Percentiles rank a stretch among this genome's conserved stretches.
Conservation (phyloP, 2,329 filamentous ascomycete species). For the Alternaria gaisen region DNA sequence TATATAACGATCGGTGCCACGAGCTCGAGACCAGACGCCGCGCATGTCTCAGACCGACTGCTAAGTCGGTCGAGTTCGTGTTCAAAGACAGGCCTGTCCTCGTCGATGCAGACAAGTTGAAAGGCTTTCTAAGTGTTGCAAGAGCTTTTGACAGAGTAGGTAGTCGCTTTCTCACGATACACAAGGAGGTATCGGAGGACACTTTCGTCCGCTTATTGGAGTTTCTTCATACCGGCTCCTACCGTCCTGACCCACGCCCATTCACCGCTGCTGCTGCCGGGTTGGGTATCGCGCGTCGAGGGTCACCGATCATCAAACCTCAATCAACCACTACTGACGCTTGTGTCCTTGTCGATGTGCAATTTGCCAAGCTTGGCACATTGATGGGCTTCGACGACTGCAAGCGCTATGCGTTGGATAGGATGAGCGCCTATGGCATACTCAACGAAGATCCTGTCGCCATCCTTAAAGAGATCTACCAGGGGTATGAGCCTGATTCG, state of each 20-base stretch:
- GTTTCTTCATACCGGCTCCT: slow-evolving; percentile 36
- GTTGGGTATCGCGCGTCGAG: slow-evolving; percentile 14
- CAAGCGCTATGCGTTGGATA: slow-evolving; percentile 42
- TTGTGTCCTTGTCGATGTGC: slow-evolving; percentile 34
- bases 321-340: slow-evolving; percentile 10
- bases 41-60: slow-evolving; percentile 38
- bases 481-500: slow-evolving; percentile 29
- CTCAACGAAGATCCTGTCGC: slow-evolving; percentile 50
- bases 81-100: slow-evolving; percentile 48
- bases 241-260: slow-evolving; percentile 30
- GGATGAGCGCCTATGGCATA: slow-evolving; percentile 41
- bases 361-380: slow-evolving; percentile 45
- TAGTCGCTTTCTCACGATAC: slow-evolving; percentile 42
- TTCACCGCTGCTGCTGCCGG: slow-evolving; percentile 12
- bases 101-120: slow-evolving; percentile 38
- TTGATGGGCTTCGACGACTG: slow-evolving; percentile 51
- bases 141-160: slow-evolving; percentile 39
- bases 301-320: slow-evolving; percentile 38
- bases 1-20: slow-evolving; percentile 39
- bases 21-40: slow-evolving; percentile 43
- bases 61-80: slow-evolving; percentile 50
- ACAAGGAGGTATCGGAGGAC: slow-evolving; percentile 33
- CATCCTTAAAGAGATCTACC: slow-evolving; percentile 49
- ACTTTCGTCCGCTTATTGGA: slow-evolving; percentile 49
- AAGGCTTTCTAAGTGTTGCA: slow-evolving; percentile 40